Evolutionary conservation across 2,329 filamentous ascomycete species (phyloP), one percentile per base, ranked within the genome.

Genomic region (Alternaria brassicae): DNA sequence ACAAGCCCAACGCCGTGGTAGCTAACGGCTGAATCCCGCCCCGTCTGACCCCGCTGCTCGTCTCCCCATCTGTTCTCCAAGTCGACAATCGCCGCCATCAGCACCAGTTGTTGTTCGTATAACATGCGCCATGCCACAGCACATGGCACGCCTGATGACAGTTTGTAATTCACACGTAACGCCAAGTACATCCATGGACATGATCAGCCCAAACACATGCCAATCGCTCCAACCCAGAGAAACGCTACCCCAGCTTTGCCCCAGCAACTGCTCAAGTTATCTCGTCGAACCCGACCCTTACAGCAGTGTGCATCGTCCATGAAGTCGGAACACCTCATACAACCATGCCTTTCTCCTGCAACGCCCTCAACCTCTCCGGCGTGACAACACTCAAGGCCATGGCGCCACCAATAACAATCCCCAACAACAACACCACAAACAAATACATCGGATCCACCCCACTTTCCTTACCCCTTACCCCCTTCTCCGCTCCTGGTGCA

Each of bases 331-430:
- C 9, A n/a, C 1, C 47, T 64, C 53, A 69, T 39, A 70, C 47
- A 19, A 70, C 48, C 19, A 39, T 45, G 28, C 71, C 69, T 55
- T 70, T 72, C 36, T 60, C 48, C 60, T 70, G 67, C 44, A 76
- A 30, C 51, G 44, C 53, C 17, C 53, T 39, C 32, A 74, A 53
- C 25, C 65, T 59, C 41, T 75, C 72, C 19, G 71, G 70, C 27
- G 63, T 56, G 19, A 70, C 69, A 32, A 74, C 32, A 21, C 68
- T 70, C 41, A 74, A 8, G 13, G 65, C 59, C 57, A 69, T n/a
- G 13, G 65, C 65, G 1, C 66, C 68, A 1, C 75, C 75, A 52
- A 77, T 74, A 2, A 74, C 39, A 13, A 76, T 67, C 2, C 73
- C 69, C 47, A 77, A 28, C 34, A 77, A n/a, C 45, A 69, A 56